Percentiles rank a stretch among this genome's conserved stretches.
These are phyloP conservation scores for Microstegium vimineum DNA, from an alignment of 176 grass and related monocot genomes.

Conservation along the genomic window DNA sequence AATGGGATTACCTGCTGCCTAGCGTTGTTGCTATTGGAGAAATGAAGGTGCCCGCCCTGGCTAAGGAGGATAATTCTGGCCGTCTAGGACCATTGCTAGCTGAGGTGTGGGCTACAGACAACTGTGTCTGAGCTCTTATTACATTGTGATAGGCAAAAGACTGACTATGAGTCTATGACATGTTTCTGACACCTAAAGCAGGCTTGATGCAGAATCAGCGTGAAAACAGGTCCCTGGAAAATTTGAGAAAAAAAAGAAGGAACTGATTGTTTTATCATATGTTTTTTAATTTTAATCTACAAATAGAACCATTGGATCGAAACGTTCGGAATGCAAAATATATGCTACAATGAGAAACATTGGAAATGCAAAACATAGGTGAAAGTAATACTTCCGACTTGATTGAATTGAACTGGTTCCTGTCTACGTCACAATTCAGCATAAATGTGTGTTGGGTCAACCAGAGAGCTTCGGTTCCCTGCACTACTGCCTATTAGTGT, in stretches of 20 bases:
- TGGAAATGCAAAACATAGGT: neutral
- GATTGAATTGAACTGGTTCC: neutral
- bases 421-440: neutral
- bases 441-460: neutral
- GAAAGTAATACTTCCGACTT: neutral
- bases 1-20: neutral
- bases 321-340: neutral
- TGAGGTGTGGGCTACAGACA: neutral
- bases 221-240: neutral
- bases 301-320: neutral
- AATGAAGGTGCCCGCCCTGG: neutral
- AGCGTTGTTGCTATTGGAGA: neutral
- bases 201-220: neutral
- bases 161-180: neutral
- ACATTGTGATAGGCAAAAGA: neutral
- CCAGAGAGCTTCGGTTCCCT: neutral
- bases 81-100: neutral
- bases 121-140: neutral
- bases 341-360: neutral
- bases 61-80: neutral
- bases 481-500: slow-evolving; percentile 3
- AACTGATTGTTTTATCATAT: neutral
- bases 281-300: neutral
- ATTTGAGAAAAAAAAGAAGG: neutral
- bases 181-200: neutral